Evolutionary conservation across 2,329 filamentous ascomycete species (phyloP).

Genomic region (Biscogniauxia sp.): DNA sequence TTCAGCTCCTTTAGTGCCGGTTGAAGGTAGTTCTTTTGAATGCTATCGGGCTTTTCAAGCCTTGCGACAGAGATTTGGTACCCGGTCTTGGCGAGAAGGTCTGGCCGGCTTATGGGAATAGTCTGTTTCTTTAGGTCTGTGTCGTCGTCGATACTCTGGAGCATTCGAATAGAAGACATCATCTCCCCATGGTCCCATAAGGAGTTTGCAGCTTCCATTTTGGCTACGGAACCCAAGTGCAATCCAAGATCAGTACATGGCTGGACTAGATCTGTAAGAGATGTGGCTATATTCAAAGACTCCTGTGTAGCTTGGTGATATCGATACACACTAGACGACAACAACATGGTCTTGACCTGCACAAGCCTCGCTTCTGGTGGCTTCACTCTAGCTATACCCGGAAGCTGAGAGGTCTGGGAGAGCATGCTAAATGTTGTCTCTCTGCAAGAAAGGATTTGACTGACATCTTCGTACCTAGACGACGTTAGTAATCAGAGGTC

Average conservation of each 20-base stretch:
- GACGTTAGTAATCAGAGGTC: slow-evolving; percentile 20
- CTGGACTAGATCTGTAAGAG: slow-evolving; percentile 73
- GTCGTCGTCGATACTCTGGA: slow-evolving; percentile 68
- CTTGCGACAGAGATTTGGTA: slow-evolving; percentile 86
- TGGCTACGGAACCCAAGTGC: slow-evolving; percentile 71
- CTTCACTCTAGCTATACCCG: slow-evolving; percentile 59
- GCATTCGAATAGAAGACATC: slow-evolving; percentile 82
- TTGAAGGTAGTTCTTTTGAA: slow-evolving; percentile 81
- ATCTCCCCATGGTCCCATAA: slow-evolving; percentile 94
- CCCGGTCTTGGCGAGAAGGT: slow-evolving; percentile 82
- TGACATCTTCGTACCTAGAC: slow-evolving; percentile 70
- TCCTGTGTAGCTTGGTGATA: slow-evolving; percentile 82
- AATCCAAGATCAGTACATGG: slow-evolving; percentile 70
- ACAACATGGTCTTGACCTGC: slow-evolving; percentile 74
- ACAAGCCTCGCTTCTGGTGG: slow-evolving; percentile 63
- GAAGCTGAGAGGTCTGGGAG: slow-evolving; percentile 65
- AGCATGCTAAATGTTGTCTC: slow-evolving; percentile 80
- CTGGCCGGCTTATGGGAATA: slow-evolving; percentile 69
- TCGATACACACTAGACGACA: slow-evolving; percentile 72
- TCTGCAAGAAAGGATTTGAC: slow-evolving; percentile 76
- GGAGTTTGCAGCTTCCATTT: slow-evolving; percentile 82
- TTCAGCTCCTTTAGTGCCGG: slow-evolving; percentile 81
- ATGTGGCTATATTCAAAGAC: slow-evolving; percentile 80
- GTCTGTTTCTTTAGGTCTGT: slow-evolving; percentile 65
- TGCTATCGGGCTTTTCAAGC: slow-evolving; percentile 85